Evolutionary conservation across 208 protist genomes (phyloP).

Genomic region (Acanthamoeba polyphaga): DNA sequence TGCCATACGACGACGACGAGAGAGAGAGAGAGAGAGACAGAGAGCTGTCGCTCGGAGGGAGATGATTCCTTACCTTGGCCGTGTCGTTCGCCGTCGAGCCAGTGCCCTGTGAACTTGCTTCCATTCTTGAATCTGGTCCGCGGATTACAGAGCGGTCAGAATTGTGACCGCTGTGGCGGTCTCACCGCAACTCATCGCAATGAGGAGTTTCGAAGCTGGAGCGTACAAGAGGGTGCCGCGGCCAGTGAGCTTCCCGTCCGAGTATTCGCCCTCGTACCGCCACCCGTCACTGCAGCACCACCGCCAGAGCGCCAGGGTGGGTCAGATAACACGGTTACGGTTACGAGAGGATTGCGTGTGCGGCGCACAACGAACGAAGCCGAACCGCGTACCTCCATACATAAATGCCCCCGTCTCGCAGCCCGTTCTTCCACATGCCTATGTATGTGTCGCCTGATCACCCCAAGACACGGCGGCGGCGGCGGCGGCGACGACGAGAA

Average conservation of each 20-base stretch:
- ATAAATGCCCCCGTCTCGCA: slow-evolving; percentile 26
- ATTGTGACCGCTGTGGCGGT: neutral
- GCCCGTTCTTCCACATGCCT: slow-evolving; percentile 64
- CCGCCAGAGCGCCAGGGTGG: neutral
- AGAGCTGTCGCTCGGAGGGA: too few relatives aligned
- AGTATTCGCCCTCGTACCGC: slow-evolving; percentile 54
- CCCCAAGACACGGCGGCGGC: neutral
- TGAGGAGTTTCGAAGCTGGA: neutral
- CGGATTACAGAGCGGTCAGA: neutral
- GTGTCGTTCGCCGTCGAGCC: slow-evolving; percentile 35
- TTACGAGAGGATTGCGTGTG: neutral
- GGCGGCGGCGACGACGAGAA: neutral
- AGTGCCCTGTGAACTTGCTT: slow-evolving; percentile 49
- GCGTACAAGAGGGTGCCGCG: slow-evolving; percentile 45
- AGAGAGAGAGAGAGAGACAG: too few relatives aligned
- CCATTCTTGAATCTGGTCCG: slow-evolving; percentile 47
- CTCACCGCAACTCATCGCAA: neutral
- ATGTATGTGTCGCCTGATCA: slow-evolving; percentile 60
- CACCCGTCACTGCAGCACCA: slow-evolving; percentile 18
- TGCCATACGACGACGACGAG: neutral
- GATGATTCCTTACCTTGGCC: neutral
- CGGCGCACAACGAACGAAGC: too few relatives aligned
- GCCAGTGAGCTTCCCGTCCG: slow-evolving; percentile 55
- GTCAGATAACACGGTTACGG: neutral
- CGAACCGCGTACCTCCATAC: neutral